Evolutionary conservation across 2,329 filamentous ascomycete species (phyloP).

Genomic region (Ascochyta clinopodiicola): DNA sequence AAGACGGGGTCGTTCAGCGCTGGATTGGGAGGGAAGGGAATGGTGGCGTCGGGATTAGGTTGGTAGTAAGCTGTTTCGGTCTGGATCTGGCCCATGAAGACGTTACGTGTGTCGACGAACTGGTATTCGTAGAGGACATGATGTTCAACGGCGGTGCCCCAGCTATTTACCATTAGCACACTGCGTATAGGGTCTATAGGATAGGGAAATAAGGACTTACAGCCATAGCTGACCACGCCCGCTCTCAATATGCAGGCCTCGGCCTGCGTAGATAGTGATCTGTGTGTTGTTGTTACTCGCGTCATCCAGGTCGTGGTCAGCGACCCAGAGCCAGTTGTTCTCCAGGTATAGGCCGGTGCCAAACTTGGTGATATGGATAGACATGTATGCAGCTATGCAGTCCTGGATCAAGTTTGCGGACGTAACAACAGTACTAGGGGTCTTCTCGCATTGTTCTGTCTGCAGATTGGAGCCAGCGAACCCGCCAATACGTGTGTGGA

Average conservation of each 20-base stretch:
- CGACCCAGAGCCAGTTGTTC: conserved; percentile 91
- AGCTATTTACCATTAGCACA: conserved; percentile 44
- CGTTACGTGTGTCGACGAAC: conserved; percentile 74
- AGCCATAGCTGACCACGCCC: conserved; percentile 49
- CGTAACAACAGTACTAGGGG: conserved; percentile 64
- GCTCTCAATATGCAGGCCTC: conserved; percentile 77
- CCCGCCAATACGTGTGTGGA: conserved; percentile 84
- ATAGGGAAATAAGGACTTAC: conserved; percentile 65
- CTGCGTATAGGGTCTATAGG: background rate
- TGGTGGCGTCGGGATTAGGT: conserved; percentile 75
- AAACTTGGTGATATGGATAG: conserved; percentile 57
- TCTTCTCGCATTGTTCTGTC: conserved; percentile 78
- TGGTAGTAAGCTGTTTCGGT: conserved; percentile 89
- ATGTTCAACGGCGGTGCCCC: conserved; percentile 72
- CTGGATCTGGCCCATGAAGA: conserved; percentile 85
- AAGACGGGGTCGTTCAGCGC: conserved; percentile 74
- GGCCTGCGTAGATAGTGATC: conserved; percentile 84
- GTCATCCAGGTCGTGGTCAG: conserved; percentile 81
- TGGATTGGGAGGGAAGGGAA: conserved; percentile 67
- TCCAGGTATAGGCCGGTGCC: conserved; percentile 75
- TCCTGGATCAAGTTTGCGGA: conserved; percentile 59
- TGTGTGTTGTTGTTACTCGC: conserved; percentile 66
- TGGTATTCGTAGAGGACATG: conserved; percentile 79
- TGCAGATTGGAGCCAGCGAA: conserved; percentile 79
- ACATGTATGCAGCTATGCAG: conserved; percentile 74